Percentiles rank a stretch among this genome's conserved stretches.
Conservation (phyloP, 306 rosid species). For the Adenanthera pavonina region DNA sequence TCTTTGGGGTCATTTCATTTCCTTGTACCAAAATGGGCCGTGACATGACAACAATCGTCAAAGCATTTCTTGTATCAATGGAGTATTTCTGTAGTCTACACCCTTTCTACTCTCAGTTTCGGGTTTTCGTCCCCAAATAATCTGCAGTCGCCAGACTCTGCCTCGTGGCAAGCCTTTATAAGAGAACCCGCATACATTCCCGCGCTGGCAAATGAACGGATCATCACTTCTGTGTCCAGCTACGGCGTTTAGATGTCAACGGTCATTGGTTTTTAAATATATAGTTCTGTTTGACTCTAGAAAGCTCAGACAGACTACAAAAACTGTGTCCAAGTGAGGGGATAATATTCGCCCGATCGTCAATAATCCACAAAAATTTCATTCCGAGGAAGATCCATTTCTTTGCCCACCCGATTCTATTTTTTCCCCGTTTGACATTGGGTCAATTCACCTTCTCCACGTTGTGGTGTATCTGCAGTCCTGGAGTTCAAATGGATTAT, state of each 20-base stretch:
- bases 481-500: constrained; percentile 9
- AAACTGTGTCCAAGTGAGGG: neutral
- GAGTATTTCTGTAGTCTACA: neutral
- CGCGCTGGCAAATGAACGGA: neutral
- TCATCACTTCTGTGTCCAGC: neutral
- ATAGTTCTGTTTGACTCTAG: neutral
- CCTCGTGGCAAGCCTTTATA: neutral
- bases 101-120: neutral
- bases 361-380: neutral
- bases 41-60: neutral
- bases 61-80: neutral
- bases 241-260: neutral
- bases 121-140: neutral
- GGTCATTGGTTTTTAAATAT: neutral
- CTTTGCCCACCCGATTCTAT: neutral
- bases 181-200: neutral
- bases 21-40: too few species aligned
- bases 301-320: neutral
- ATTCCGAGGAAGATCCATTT: neutral
- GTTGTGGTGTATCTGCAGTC: neutral
- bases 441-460: neutral
- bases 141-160: neutral
- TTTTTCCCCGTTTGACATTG: neutral
- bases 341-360: neutral
- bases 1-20: too few species aligned